Evolutionary conservation across 2,329 filamentous ascomycete genomes (phyloP), one percentile per base, ranked within the genome.

Genomic region (Stromatinia cepivora): DNA sequence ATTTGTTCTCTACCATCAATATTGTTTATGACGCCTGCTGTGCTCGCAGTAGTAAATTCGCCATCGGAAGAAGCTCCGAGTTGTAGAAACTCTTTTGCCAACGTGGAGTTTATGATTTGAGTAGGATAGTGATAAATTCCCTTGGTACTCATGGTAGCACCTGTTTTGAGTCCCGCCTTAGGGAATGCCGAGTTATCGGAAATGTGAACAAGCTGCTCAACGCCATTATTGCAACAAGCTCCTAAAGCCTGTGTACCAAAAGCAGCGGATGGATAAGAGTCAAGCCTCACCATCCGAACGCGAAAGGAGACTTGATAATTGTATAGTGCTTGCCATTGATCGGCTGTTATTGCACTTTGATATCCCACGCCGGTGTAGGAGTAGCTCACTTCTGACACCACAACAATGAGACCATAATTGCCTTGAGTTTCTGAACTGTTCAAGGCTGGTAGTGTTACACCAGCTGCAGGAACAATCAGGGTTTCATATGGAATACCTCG

Each of bases 401-500:
- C 69, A 31, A 89, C 81, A 75, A 89, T 86, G 45, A 71, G 67
- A 34, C 86, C 86, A 74, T 84, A 89, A 76, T 87, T 87, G 71
- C 87, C 87, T 62, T 80, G 76, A 2, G 78, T 81, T 5, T 78
- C 79, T 15, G 69, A 67, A 20, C 80, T 79, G 73, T 84, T 87
- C 52, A 89, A 80, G 0, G 78, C 70, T 0, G 87, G 87, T 45
- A 89, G 81, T 25, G 79, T 71, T 15, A 81, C 78, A 22, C 87
- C 87, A 9, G 75, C 74, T 72, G 84, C 80, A 6, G 86, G 85
- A 34, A 89, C 85, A 25, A 84, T 73, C 13, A 88, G 73, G 5
- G 82, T 80, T 73, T 87, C 80, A 74, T 82, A 88, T 1, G 86
- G 86, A 71, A 89, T 88, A 53, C 87, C 86, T 73, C 88, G 88